Base-by-base conservation (phyloP, 352 stramenopile species). In the Peronospora tabacina region DNA sequence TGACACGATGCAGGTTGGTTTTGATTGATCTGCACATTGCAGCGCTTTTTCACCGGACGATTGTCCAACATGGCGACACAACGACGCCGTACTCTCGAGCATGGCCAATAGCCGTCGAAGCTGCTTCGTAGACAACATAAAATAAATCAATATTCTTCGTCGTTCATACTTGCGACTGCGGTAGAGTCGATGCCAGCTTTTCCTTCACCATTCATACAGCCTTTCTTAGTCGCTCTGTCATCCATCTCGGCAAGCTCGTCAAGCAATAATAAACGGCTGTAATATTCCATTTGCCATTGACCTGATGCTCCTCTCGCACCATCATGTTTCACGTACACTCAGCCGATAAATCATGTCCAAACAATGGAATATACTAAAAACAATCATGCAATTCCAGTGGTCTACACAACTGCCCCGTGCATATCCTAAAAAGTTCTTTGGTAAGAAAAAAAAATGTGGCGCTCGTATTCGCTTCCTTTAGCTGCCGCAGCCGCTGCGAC, bases 171-270 rank as follows among this genome's bases (percentile, higher is more conserved):
- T 58, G 52, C 53, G 32, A 4, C 28, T 32, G 34, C 29, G 11
- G 48, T 13, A 42, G 43, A n/a, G 5, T 44, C 2, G 28, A 32
- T 15, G 17, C 4, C 13, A 29, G 37, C 16, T 41, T 56, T 17
- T 49, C 36, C 32, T 55, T 55, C 45, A 89, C n/a, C 65, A 43
- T 5, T 58, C 55, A 46, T 87, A 89, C 12, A 87, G 52, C 15
- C 60, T 55, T 1, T 47, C 41, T 95, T 80, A 28, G 90, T 85
- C 20, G 78, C 80, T 34, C 76, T 61, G 8, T 87, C 74, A 37
- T 85, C 69, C 84, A 95, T 93, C n/a, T 81, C 71, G 0, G 84
- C 82, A 49, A 95, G 93, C 44, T 80, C 67, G 37, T 91, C 75
- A n/a, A n/a, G n/a, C n/a, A 41, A 95, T 91, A 15, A 82, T 81